Conservation (phyloP, 148 eudicot species). For the Rhododendron ovatum region DNA sequence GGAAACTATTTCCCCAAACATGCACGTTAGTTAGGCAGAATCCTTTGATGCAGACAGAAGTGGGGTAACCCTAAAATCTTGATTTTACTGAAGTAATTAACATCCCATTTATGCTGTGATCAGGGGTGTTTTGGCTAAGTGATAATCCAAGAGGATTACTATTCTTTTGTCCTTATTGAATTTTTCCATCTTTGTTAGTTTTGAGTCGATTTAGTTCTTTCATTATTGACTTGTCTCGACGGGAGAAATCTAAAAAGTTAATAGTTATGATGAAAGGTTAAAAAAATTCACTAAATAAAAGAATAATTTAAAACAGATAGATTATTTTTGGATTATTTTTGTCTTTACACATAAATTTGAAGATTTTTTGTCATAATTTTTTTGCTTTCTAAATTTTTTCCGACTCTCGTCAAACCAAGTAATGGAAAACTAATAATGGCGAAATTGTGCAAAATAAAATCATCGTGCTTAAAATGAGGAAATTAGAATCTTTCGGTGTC, state of each 20-base stretch:
- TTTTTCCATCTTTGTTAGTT: background rate
- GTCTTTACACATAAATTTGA: background rate
- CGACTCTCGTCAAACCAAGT: background rate
- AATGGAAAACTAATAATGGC: too few species aligned
- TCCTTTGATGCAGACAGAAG: background rate
- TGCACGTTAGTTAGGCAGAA: background rate
- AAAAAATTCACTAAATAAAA: too few species aligned
- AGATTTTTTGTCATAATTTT: too few species aligned
- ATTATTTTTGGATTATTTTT: too few species aligned
- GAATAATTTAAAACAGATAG: too few species aligned
- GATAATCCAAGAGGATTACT: background rate
- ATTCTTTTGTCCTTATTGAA: background rate
- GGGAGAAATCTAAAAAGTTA: too few species aligned
- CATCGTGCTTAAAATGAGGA: background rate
- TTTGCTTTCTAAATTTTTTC: too few species aligned
- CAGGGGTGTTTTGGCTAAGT: background rate
- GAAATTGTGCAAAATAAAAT: background rate
- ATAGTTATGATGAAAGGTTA: background rate
- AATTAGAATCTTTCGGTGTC: background rate
- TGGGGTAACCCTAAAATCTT: background rate
- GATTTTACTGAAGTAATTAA: background rate
- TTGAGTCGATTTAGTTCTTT: background rate
- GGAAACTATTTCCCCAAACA: background rate
- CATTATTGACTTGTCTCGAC: background rate
- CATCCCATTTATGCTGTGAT: background rate